Base-by-base conservation (phyloP, 345 rosid species). In the Citropsis articulata region DNA sequence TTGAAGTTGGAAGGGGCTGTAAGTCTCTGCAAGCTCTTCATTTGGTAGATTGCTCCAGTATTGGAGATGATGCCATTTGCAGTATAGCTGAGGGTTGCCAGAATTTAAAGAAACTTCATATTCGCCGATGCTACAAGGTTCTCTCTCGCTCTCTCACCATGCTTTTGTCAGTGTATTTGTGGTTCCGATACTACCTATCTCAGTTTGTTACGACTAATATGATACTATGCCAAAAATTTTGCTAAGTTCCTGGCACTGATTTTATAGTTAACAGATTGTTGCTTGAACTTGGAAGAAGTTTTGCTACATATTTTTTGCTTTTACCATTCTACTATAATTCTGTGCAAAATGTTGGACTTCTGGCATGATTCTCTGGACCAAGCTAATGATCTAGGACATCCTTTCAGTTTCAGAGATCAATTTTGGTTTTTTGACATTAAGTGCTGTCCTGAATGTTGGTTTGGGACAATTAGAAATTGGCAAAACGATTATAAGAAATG, bases 61-160 rank as follows among this genome's bases (percentile, higher is more conserved):
- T 95, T 75, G 98, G 94, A 79, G 97, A 95, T 68, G 92, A 82
- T 31, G 97, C 89, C 68, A 88, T 95, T 69, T 88, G 91, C 79
- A 83, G 88, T 79, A 90, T 95, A 80, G 98, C 98, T 79, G 82
- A 74, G 85, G 98, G 98, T 64, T 95, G 98, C 85, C 83, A 66
- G 67, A 92, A 88, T 75, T 84, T 95, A 75, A 95, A 90, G 87
- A 90, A 93, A 79, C 98, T 95, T 76, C 98, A 95, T 81, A 88
- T 95, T 77, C 92, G 98, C 18, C 89, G 98, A 77, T 95, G 98
- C 83, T 91, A 90, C 55, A 97, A 93, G 98, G 98, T 87, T 69
- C 38, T 75, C 77, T 79, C 69, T 79, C 73, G 82, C 53, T 75
- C 77, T 79, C 59, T 28, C 5, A 16, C 42, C 48, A 7, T 30